Conservation (phyloP, 176 grass and related monocot genomes). For the Oryza longistaminata region DNA sequence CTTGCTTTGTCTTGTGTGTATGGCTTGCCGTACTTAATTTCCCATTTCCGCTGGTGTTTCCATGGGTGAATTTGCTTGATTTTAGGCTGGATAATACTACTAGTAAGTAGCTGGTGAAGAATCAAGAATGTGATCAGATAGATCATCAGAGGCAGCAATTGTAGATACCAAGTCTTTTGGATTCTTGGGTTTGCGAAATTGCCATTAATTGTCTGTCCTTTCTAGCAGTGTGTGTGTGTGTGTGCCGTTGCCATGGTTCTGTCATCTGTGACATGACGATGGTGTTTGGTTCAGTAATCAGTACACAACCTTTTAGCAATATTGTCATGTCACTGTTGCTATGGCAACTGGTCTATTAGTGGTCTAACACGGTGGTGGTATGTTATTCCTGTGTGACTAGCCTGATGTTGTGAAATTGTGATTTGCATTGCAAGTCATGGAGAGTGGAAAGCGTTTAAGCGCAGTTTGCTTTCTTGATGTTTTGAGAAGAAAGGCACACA, state of each 20-base stretch:
- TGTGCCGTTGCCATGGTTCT: neutral
- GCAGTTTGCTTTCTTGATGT: neutral
- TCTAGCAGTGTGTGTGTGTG: neutral
- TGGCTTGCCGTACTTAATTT: slow-evolving; percentile 20
- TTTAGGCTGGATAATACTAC: neutral
- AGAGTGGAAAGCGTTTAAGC: neutral
- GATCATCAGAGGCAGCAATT: slow-evolving; percentile 22
- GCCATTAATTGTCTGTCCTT: neutral
- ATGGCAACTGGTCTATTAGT: neutral
- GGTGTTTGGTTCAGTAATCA: neutral
- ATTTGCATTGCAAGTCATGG: neutral
- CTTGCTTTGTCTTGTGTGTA: neutral
- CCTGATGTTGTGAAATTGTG: neutral
- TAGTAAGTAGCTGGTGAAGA: neutral
- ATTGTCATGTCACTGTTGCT: neutral
- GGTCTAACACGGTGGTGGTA: neutral
- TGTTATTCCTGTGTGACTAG: neutral
- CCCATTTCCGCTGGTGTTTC: neutral
- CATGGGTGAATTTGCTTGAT: slow-evolving; percentile 35
- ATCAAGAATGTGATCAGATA: slow-evolving; percentile 4
- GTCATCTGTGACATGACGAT: slow-evolving; percentile 8
- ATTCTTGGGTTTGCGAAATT: neutral
- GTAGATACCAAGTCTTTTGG: slow-evolving; percentile 34
- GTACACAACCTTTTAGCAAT: neutral
- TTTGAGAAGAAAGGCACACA: neutral